phyloP scores from a whole-genome alignment of 2,329 filamentous ascomycete genomes.

The Graphiopsis chlorocephala region DNA sequence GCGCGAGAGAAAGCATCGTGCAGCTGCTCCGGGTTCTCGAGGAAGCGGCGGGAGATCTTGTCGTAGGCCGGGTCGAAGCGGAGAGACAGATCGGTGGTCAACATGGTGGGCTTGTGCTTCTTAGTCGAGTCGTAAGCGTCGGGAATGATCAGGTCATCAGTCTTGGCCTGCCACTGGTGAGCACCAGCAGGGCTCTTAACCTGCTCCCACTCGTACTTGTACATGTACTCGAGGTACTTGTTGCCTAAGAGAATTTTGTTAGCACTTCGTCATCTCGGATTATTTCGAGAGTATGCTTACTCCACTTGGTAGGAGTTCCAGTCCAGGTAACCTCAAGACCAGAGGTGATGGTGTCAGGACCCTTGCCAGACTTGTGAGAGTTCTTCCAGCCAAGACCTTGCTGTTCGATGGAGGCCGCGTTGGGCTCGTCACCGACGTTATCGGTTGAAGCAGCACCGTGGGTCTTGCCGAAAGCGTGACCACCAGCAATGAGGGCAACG shows the following conservation, averaged over 20 bases:
- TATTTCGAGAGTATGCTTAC: slow-evolving; percentile 22
- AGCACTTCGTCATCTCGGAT: neutral
- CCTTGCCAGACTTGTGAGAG: slow-evolving; percentile 63
- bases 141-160: slow-evolving; percentile 64
- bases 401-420: slow-evolving; percentile 60
- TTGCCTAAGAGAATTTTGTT: slow-evolving; percentile 40
- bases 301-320: slow-evolving; percentile 72
- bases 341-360: slow-evolving; percentile 70
- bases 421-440: slow-evolving; percentile 66
- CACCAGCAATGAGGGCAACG: slow-evolving; percentile 73
- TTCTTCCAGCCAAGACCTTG: slow-evolving; percentile 74
- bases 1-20: slow-evolving; percentile 67
- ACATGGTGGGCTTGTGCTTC: slow-evolving; percentile 73
- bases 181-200: slow-evolving; percentile 73
- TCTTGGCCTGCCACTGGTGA: slow-evolving; percentile 74
- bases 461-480: slow-evolving; percentile 77
- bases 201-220: slow-evolving; percentile 75
- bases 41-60: slow-evolving; percentile 71
- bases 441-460: slow-evolving; percentile 67
- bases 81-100: slow-evolving; percentile 71
- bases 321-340: slow-evolving; percentile 81
- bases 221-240: slow-evolving; percentile 71
- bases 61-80: slow-evolving; percentile 70
- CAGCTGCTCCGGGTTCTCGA: slow-evolving; percentile 66
- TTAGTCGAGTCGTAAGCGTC: slow-evolving; percentile 67